Conservation (phyloP, 768 basidiomycete species). For the Clitopilus hobsonii region DNA sequence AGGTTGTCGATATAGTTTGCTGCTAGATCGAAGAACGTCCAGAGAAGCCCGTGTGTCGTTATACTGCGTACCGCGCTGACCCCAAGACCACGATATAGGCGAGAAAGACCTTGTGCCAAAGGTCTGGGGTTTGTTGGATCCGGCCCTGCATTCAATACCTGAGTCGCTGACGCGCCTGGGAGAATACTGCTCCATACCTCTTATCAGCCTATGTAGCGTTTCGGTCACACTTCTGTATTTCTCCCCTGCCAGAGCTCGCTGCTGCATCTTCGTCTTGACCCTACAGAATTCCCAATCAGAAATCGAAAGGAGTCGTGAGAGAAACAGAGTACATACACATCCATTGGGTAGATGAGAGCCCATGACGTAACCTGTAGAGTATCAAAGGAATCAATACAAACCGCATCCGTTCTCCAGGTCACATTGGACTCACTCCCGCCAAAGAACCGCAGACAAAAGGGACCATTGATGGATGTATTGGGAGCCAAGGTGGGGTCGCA, state of each 20-base stretch:
- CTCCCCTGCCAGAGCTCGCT: conserved; percentile 81
- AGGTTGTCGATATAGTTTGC: conserved; percentile 67
- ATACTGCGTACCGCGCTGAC: conserved; percentile 91
- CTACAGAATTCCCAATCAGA: conserved; percentile 29
- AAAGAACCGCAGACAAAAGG: conserved; percentile 91
- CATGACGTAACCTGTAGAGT: conserved; percentile 59
- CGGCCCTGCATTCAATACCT: conserved; percentile 45
- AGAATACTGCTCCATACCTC: conserved; percentile 45
- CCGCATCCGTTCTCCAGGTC: not conserved
- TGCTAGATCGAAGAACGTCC: conserved; percentile 88
- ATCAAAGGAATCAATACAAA: conserved; percentile 5
- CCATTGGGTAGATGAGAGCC: conserved; percentile 91
- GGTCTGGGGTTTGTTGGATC: conserved; percentile 77
- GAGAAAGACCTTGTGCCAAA: conserved; percentile 67
- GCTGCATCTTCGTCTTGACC: conserved; percentile 95
- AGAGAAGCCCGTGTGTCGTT: conserved; percentile 88
- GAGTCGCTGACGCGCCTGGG: not conserved
- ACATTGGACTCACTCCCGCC: conserved; percentile 57
- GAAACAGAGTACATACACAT: conserved; percentile 57
- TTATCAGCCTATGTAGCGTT: conserved; percentile 73
- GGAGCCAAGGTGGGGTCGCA: conserved; percentile 78
- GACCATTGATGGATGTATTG: conserved; percentile 71
- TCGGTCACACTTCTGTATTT: conserved; percentile 64
- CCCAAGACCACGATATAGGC: conserved; percentile 91
- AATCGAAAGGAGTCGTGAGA: conserved; percentile 8